phyloP scores from a whole-genome alignment of 345 rosid species.

The Ceriops zippeliana region DNA sequence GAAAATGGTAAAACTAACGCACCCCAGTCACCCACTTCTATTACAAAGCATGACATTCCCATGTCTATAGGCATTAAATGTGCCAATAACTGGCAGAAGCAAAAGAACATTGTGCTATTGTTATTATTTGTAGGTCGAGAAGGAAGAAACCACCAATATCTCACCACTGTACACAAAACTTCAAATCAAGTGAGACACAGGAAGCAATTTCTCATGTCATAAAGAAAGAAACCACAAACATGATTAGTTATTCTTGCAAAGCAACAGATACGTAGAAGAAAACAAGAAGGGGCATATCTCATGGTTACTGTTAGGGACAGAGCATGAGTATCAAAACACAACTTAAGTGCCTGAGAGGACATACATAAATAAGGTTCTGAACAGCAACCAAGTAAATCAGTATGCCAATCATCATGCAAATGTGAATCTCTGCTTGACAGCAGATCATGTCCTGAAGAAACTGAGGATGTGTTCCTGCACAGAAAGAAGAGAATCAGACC shows the following conservation, averaged over 20 bases:
- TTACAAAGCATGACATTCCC: too few relatives aligned
- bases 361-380: slow-evolving; percentile 87
- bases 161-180: background rate
- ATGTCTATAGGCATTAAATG: too few relatives aligned
- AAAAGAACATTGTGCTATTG: too few relatives aligned
- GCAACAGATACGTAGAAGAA: background rate
- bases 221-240: background rate
- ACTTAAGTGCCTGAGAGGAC: slow-evolving; percentile 22
- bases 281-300: background rate
- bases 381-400: slow-evolving; percentile 94
- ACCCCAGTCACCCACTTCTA: too few relatives aligned
- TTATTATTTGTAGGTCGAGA: background rate
- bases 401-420: slow-evolving; percentile 75
- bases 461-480: slow-evolving; percentile 66
- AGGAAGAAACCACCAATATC: background rate
- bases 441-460: slow-evolving; percentile 69
- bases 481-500: slow-evolving; percentile 22
- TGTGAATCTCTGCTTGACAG: slow-evolving; percentile 55
- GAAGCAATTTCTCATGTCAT: background rate
- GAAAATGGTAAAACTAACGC: too few relatives aligned
- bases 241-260: background rate
- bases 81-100: too few relatives aligned
- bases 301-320: background rate
- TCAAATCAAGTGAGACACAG: background rate
- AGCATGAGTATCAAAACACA: background rate